Base-by-base conservation (phyloP, 345 rosid genomes). In the Corymbia maculata region DNA sequence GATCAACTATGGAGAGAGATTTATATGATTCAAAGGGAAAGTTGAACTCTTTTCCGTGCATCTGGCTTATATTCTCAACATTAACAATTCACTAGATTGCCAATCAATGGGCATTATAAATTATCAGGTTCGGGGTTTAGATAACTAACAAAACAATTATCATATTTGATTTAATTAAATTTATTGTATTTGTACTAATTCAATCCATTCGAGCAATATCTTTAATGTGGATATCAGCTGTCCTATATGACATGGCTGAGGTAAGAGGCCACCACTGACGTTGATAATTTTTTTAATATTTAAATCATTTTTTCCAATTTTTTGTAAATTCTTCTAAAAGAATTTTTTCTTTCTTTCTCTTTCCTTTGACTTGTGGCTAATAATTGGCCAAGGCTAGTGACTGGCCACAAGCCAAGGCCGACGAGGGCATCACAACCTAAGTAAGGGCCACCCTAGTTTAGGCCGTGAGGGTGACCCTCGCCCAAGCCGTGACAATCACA, bases 341-440 rank as follows among this genome's bases (percentile, higher is more conserved):
- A 36, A 1, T 3, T 1, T 55, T 55, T 4, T 55, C 22, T 21
- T 55, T 21, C 61, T 55, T 55, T 55, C 61, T 22, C 28, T 55
- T 55, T 55, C 61, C 6, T 55, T 55, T 55, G 61, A 28, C 28
- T 5, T 1, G 0, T 55, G 61, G 61, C 5, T 2, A 1, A 5
- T 55, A 55, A 0, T 22, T 12, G 24, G 0, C 61, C 61, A 55
- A 0, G 12, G 13, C 28, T 12, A 21, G 22, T 55, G 61, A 55
- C 0, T 2, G 0, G 0, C 61, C 9, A 9, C 61, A 55, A 55
- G 28, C 28, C 22, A 22, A 26, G 61, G 0, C 61, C 12, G 9
- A 0, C 6, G 0, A 55, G 61, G 28, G 61, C 61, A 1, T 22
- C 0, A 0, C 0, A 0, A 0, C 61, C 6, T 22, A 0, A 55